Base-by-base conservation (phyloP, 805 yeast species). In the Starmerella bacillaris region DNA sequence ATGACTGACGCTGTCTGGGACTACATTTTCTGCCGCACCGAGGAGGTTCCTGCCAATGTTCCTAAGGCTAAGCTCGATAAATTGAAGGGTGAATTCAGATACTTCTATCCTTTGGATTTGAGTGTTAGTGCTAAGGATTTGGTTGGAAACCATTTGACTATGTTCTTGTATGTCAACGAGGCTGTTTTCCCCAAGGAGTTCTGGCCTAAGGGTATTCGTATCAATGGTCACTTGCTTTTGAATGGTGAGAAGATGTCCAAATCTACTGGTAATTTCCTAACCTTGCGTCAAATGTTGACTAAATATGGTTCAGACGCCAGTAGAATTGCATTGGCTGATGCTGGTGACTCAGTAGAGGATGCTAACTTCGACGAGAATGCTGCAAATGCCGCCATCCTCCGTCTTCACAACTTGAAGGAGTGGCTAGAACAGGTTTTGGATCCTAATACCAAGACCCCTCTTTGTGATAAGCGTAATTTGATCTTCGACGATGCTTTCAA, bases 211-310 rank as follows among this genome's bases (percentile, higher is more conserved):
- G 94, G 95, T 57, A 68, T 89, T 44, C 76, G 98, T 61, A 78
- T 79, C 44, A 89, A 89, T 51, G 98, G 98, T 47, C 98, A 89
- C 56, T 70, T 89, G 61, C 59, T 89, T 67, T 70, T 89, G 57
- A 89, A 89, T 64, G 86, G 89, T 56, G 89, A 86, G 50, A 89
- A 89, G 69, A 89, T 89, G 98, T 75, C 95, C 37, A 89, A 89
- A 59, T 78, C 93, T 21, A 86, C 96, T 21, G 98, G 98, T 61
- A 89, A 89, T 64, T 89, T 89, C 56, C 66, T 80, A 74, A 89
- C 96, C 34, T 65, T 89, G 57, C 69, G 74, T 49, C 82, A 89
- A 57, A 69, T 78, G 55, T 74, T 75, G 40, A 67, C 72, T 49
- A 89, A 89, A 60, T 89, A 74, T 48, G 98, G 98, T 58, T 93